These are phyloP conservation scores for Huiozyma sinensis DNA, from an alignment of 805 yeast genomes.

Conservation along the genomic window DNA sequence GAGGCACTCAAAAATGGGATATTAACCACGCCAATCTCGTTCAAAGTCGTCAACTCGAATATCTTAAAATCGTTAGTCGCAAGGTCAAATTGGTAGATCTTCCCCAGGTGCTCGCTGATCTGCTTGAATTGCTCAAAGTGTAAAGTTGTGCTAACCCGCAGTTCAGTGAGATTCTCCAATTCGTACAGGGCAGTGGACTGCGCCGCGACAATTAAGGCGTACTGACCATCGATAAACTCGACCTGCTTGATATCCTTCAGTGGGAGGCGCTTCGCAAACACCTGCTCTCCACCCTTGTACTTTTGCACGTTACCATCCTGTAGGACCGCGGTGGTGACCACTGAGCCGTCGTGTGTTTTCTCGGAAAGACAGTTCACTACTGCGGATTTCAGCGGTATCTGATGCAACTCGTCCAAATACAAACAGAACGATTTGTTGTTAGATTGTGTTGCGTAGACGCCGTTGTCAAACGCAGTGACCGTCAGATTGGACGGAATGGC, in stretches of 20 bases:
- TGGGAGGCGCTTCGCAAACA: slow-evolving; percentile 3
- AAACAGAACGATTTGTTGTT: slow-evolving; percentile 3
- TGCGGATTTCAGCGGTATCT: slow-evolving; percentile 3
- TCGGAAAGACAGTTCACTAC: slow-evolving; percentile 4
- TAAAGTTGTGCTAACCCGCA: slow-evolving; percentile 4
- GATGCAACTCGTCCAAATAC: slow-evolving; percentile 4
- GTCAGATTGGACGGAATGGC: slow-evolving; percentile 27
- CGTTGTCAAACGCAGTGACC: slow-evolving; percentile 24
- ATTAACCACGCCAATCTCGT: slow-evolving; percentile 5
- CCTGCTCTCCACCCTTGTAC: slow-evolving; percentile 8
- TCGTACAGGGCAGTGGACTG: slow-evolving; percentile 5
- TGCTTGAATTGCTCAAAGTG: neutral
- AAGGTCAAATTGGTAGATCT: slow-evolving; percentile 5
- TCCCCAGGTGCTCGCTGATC: slow-evolving; percentile 4
- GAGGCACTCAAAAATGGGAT: slow-evolving; percentile 18
- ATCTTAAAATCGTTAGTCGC: slow-evolving; percentile 2
- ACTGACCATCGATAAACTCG: slow-evolving; percentile 6
- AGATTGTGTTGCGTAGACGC: slow-evolving; percentile 6
- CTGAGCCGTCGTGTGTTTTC: slow-evolving; percentile 3
- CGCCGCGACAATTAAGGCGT: slow-evolving; percentile 4
- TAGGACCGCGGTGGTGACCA: slow-evolving; percentile 14
- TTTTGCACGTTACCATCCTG: slow-evolving; percentile 23
- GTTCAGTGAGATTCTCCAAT: slow-evolving; percentile 5
- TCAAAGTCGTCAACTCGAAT: slow-evolving; percentile 7
- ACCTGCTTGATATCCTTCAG: slow-evolving; percentile 5